Conservation (phyloP, 805 yeast genomes). For the Priceomyces castillae region DNA sequence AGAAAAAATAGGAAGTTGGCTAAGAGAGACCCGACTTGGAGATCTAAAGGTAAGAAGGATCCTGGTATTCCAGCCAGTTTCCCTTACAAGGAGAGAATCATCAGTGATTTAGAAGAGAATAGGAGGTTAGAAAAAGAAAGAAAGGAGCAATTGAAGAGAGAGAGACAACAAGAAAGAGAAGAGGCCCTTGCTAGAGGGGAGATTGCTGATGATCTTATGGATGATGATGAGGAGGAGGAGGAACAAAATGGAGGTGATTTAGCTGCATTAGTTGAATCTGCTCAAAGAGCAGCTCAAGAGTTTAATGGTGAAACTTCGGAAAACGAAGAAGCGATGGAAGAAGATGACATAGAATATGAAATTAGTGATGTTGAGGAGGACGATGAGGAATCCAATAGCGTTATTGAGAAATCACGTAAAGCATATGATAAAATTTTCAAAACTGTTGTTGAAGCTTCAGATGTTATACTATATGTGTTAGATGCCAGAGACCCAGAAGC, state of each 20-base stretch:
- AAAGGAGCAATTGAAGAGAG: conserved; percentile 47
- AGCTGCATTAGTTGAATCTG: conserved; percentile 85
- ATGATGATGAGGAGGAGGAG: conserved; percentile 36
- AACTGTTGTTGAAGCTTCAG: conserved; percentile 88
- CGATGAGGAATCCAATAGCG: conserved; percentile 43
- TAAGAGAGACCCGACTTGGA: conserved; percentile 94
- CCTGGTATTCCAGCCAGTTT: conserved; percentile 93
- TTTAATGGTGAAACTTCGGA: conserved; percentile 55
- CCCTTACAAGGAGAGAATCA: conserved; percentile 87
- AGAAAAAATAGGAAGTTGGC: conserved; percentile 79
- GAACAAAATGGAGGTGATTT: conserved; percentile 54
- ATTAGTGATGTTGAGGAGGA: conserved; percentile 41
- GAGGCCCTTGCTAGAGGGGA: conserved; percentile 40
- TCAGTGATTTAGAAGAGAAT: conserved; percentile 65
- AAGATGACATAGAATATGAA: conserved; percentile 42
- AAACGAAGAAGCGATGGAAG: conserved; percentile 33
- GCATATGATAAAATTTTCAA: conserved; percentile 94
- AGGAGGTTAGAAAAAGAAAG: conserved; percentile 56
- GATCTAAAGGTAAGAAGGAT: conserved; percentile 75
- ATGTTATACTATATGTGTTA: conserved; percentile 86
- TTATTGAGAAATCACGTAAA: conserved; percentile 73
- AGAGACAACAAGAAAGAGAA: conserved; percentile 47
- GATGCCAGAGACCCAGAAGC: conserved; percentile 98
- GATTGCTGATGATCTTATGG: conserved; percentile 35
- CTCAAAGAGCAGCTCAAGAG: conserved; percentile 80